phyloP scores from a whole-genome alignment of 768 basidiomycete genomes.

The Vararia minispora region DNA sequence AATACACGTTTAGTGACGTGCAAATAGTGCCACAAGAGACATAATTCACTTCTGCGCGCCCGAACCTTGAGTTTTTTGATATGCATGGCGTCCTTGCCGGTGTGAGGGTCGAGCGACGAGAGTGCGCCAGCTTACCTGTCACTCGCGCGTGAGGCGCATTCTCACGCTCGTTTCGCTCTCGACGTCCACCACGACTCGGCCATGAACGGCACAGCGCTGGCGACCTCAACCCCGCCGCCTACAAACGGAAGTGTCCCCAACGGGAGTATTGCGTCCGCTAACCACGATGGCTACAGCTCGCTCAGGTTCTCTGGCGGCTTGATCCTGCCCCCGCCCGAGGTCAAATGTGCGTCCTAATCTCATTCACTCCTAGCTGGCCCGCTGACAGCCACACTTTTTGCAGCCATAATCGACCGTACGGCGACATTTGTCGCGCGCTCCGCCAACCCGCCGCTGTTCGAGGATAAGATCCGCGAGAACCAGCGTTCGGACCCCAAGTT shows the following conservation, averaged over 20 bases:
- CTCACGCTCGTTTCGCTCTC: too few species aligned
- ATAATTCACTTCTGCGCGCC: conserved; percentile 55
- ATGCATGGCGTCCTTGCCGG: conserved; percentile 37
- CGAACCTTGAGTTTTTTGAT: conserved; percentile 75
- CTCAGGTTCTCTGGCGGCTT: conserved; percentile 65
- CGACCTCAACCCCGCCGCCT: conserved; percentile 11
- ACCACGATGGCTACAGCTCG: conserved; percentile 23
- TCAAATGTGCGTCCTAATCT: conserved; percentile 56
- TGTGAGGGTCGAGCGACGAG: too few species aligned
- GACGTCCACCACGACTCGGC: too few species aligned
- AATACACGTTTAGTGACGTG: conserved; percentile 12
- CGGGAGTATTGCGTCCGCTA: conserved; percentile 27
- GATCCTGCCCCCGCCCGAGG: conserved; percentile 93
- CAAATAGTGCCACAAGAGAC: neutral
- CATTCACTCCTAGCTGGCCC: neutral
- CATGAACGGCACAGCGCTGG: neutral
- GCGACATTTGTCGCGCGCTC: conserved; percentile 86
- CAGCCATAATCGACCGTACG: conserved; percentile 93
- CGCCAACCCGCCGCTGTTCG: conserved; percentile 87
- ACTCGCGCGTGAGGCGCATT: too few species aligned
- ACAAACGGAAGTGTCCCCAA: conserved; percentile 33
- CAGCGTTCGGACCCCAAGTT: conserved; percentile 97
- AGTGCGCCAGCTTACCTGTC: too few species aligned
- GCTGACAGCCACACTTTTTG: conserved; percentile 1
- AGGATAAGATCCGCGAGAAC: conserved; percentile 94